Base-by-base conservation (phyloP, 73 alveolate species). In the Effrenium voratum region DNA sequence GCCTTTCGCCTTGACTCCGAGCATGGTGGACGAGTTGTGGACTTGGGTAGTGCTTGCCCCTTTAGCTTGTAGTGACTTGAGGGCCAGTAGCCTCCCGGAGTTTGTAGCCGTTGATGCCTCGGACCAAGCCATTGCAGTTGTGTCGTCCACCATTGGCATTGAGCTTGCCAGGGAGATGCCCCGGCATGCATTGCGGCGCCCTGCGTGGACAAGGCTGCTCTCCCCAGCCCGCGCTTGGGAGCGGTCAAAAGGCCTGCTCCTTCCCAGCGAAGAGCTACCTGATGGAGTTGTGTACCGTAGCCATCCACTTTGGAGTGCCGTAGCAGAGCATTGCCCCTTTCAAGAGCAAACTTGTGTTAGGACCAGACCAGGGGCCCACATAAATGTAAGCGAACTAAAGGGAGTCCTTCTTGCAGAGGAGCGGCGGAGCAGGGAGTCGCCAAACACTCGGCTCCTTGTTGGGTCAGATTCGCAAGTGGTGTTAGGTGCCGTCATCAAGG, bases 391-490 rank as follows among this genome's bases (percentile, higher is more conserved):
- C 6, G 93, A 82, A 50, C 55, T 82, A 34, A 26, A 59, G 6
- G 93, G 76, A 2, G 47, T 34, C 40, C 36, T 82, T 40, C 36
- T 4, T n/a, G 1, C 34, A 2, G 93, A 82, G 43, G 38, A n/a
- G 8, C 73, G 76, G 15, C 47, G 57, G 8, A 76, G 47, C 19
- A 32, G 75, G 28, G 36, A 15, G 40, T 2, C 24, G 2, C 93
- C 93, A 3, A 3, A 16, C 34, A 4, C 40, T 2, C 36, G 63
- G 28, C 50, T 26, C 52, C 38, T 47, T 40, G 30, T 59, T 12
- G 93, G 77, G 6, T 2, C 77, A 32, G 93, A 82, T n/a, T 5
- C 41, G 5, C 93, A 82, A 55, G 93, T 82, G 47, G 93, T 59
- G 38, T 41, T 82, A 10, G 93, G 93, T 8, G 49, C 44, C 1